phyloP scores from a whole-genome alignment of 441 rosid species.

The Capsella rubella region DNA sequence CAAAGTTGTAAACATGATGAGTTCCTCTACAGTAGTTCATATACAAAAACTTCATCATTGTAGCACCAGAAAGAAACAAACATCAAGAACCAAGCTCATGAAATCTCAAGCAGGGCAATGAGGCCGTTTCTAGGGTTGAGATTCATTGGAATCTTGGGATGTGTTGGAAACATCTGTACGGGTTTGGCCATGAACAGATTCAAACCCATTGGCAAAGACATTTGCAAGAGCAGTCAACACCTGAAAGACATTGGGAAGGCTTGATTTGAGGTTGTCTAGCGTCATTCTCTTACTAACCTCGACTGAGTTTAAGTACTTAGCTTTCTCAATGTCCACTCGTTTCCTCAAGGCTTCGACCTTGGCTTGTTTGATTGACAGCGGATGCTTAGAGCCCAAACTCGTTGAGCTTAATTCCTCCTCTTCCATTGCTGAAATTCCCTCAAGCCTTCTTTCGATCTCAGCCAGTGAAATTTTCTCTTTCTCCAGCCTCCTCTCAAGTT shows the following conservation, averaged over 20 bases:
- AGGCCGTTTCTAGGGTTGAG: conserved; percentile 2
- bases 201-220: conserved; percentile 65
- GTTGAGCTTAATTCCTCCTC: conserved; percentile 48
- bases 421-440: conserved; percentile 51
- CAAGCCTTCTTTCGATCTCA: conserved; percentile 73
- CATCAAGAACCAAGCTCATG: conserved; percentile 23
- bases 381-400: conserved; percentile 73
- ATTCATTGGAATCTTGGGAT: conserved; percentile 46
- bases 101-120: conserved; percentile 16
- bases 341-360: conserved; percentile 68
- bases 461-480: conserved; percentile 63
- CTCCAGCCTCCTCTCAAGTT: conserved; percentile 81
- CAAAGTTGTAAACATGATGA: conserved; percentile 21
- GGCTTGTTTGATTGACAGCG: conserved; percentile 67
- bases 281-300: conserved; percentile 68
- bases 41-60: conserved; percentile 25
- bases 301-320: conserved; percentile 57
- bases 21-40: conserved; percentile 22
- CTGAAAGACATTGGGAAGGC: conserved; percentile 83
- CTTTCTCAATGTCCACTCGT: conserved; percentile 62
- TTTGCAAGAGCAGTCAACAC: conserved; percentile 68
- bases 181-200: conserved; percentile 53
- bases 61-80: conserved; percentile 12
- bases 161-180: conserved; percentile 45
- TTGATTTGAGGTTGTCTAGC: conserved; percentile 70